Base-by-base conservation (phyloP, 2,329 filamentous ascomycete genomes). In the Fusarium udum region DNA sequence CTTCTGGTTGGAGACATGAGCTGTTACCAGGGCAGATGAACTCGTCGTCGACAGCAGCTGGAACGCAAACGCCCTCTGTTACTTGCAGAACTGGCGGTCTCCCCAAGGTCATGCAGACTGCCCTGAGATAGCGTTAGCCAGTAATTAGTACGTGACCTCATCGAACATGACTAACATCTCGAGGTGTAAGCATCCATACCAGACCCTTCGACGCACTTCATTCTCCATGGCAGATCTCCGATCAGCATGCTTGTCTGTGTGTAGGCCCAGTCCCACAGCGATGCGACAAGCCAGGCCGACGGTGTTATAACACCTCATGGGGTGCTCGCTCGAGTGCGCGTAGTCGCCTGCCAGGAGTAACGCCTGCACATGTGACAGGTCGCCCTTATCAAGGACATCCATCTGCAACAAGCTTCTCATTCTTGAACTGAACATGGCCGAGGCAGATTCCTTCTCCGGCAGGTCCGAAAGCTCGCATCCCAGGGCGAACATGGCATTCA, bases 121-220 rank as follows among this genome's bases (percentile, higher is more conserved):
- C 42, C 56, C 56, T 40, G 22, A 40, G 20, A 39, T 22, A 40
- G 7, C 8, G 37, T 40, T 22, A 40, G 37, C 3, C 20, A 39
- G 37, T 39, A 39, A 14, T 22, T 6, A 39, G 37, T 39, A 9
- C 20, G 12, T 39, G 1, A 6, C 37, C 8, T 40, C 1, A 40
- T n/a, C 7, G 20, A 39, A 0, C 3, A 6, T 39, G 37, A 40
- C 39, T 40, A 14, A n/a, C 62, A 65, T 66, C 14, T 66, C 63
- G 15, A 66, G 9, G 0, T 66, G 63, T 11, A 66, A 3, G 3
- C 63, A 66, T 3, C 63, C 63, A 24, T 66, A 66, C 63, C 63
- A 66, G 0, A 66, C 63, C 4, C 61, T 65, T 1, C 63, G 61
- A 2, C 63, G 63, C 0, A 66, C 49, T 49, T 66, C 48, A 32